These are phyloP conservation scores for Metschnikowia picachoensis DNA, from an alignment of 805 yeast genomes.

Conservation along the genomic window DNA sequence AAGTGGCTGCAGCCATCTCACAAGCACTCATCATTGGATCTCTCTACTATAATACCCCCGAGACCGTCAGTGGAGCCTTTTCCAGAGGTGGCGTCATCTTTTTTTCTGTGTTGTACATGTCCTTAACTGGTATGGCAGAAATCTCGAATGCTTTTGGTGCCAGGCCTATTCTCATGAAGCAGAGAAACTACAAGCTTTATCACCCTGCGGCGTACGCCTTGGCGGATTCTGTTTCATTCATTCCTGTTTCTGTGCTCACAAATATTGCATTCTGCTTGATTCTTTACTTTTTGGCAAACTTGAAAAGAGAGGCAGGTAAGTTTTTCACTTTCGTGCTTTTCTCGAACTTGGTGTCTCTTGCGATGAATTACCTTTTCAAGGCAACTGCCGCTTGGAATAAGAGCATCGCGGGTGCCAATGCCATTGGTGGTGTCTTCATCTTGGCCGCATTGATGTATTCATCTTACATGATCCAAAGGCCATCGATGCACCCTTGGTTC, in stretches of 20 bases:
- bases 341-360: conserved; percentile 44
- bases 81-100: conserved; percentile 62
- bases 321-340: conserved; percentile 51
- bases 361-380: conserved; percentile 52
- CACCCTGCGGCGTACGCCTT: conserved; percentile 29
- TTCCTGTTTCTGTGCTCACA: conserved; percentile 39
- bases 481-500: conserved; percentile 33
- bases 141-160: conserved; percentile 26
- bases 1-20: conserved; percentile 44
- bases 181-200: conserved; percentile 25
- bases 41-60: conserved; percentile 51
- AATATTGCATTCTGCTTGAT: conserved; percentile 44
- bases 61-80: conserved; percentile 52
- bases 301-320: conserved; percentile 51
- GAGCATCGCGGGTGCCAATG: conserved; percentile 54
- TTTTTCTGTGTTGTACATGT: conserved; percentile 53
- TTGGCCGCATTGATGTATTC: conserved; percentile 28
- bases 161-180: conserved; percentile 29
- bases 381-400: conserved; percentile 50
- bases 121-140: conserved; percentile 48
- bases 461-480: conserved; percentile 31
- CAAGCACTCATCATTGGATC: conserved; percentile 66
- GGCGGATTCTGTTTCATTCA: conserved; percentile 20
- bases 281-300: conserved; percentile 53
- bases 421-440: conserved; percentile 48